Base-by-base conservation (phyloP, 495 filamentous ascomycete species). In the Mytilinidion resinicola region DNA sequence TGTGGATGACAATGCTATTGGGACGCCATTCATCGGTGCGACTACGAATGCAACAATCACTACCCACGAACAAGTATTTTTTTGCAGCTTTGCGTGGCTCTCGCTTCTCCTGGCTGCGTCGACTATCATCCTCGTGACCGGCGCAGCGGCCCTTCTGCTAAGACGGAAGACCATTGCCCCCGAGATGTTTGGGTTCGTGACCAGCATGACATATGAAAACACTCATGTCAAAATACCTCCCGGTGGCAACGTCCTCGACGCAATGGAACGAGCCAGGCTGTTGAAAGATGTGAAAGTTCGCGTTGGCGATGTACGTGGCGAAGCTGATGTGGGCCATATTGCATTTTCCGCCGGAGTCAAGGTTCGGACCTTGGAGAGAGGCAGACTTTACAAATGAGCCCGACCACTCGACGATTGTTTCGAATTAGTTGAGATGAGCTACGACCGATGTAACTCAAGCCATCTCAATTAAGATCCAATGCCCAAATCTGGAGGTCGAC, bases 191-290 rank as follows among this genome's bases (percentile, higher is more conserved):
- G 60, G 63, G 19, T 64, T 59, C 39, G 63, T 66, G 4, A 30
- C 66, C 9, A 62, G 67, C 36, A 62, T 67, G 59, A 69, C 67
- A 10, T 67, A 67, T 41, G 53, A 67, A 10, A 67, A 67, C 51
- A 53, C 58, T 30, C 58, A 65, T 30, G 35, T 63, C 11, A 52
- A 48, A 19, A 25, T 62, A 4, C 56, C 56, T 14, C 33, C 41
- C 9, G 64, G 58, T 17, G 64, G 66, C 14, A 60, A 35, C 19
- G 55, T 47, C 17, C 44, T 64, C 12, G 61, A 65, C 48, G 65
- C 50, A n/a, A 63, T 65, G 48, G 59, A 68, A 39, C 15, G 65
- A 43, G 59, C 63, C 10, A 51, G 59, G 19, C 11, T 62, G 25
- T 38, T 67, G 53, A 60, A 48, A 36, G 59, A 62, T 52, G 46